phyloP scores from a whole-genome alignment of 768 basidiomycete species.

The Lactifluus echinatus region DNA sequence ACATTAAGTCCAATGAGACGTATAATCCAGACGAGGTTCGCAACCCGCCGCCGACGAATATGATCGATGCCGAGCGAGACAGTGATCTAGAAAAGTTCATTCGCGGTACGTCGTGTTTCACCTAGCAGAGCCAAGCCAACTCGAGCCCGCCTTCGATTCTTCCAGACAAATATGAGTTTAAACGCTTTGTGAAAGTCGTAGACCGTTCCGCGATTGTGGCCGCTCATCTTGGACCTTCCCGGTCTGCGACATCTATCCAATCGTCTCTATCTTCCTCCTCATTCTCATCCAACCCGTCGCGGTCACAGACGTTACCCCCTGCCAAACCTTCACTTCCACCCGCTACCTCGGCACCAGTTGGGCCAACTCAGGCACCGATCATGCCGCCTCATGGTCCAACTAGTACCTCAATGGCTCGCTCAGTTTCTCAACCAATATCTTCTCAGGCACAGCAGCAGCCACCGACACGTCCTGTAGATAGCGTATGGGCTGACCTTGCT shows the following conservation, averaged over 20 bases:
- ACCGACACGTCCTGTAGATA: constrained; percentile 3
- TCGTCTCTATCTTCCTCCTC: constrained; percentile 7
- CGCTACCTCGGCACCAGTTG: background rate
- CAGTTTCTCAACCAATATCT: constrained; percentile 31
- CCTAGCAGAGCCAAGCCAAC: background rate
- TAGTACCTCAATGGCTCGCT: constrained; percentile 22
- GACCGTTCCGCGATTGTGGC: constrained; percentile 23
- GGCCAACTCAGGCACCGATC: background rate
- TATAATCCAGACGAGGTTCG: constrained; percentile 80
- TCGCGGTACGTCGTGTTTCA: constrained; percentile 45
- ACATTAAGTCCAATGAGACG: constrained; percentile 65
- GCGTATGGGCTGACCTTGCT: constrained; percentile 24
- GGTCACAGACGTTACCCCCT: constrained; percentile 22
- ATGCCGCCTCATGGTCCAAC: background rate
- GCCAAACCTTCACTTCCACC: constrained; percentile 13
- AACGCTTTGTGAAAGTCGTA: constrained; percentile 44
- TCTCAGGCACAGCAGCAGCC: constrained; percentile 10
- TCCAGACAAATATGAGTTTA: constrained; percentile 73
- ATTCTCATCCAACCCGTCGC: background rate
- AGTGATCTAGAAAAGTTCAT: constrained; percentile 90
- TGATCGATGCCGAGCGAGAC: constrained; percentile 73
- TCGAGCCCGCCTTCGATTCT: background rate
- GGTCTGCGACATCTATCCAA: constrained; percentile 22
- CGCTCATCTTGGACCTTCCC: constrained; percentile 26
- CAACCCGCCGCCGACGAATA: constrained; percentile 74